Evolutionary conservation across 331 rosid genomes (phyloP), one percentile per base, ranked within the genome.

Genomic region (Acacia pycnantha): DNA sequence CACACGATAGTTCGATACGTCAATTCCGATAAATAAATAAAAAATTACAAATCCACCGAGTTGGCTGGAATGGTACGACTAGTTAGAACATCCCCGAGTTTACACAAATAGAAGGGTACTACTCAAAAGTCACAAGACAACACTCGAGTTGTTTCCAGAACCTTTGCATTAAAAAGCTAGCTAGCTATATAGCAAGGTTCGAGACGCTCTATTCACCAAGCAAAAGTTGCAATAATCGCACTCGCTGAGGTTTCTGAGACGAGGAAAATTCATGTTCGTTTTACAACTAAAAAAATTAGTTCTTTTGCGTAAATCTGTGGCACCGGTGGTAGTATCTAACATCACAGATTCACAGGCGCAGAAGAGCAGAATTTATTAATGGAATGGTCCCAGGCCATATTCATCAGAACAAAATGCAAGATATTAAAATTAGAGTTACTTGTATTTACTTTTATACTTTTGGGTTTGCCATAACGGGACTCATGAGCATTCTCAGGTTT

Each of bases 401-500:
- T 73, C 65, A 66, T 22, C 15, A 41, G 6, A 16, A 22, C 19
- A 22, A 56, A 76, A 22, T 5, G 77, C 21, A 29, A 73, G 54
- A 71, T 2, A 31, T 31, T 31, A 31, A 66, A 85, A 79, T 1
- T 37, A 4, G 48, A 50, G 2, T 59, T 59, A 59, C 66, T 50
- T 16, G 16, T 13, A 47, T 51, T 50, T 50, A 11, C 8, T 37
- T 68, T 44, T 44, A 41, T 70, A 12, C 66, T 59, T 68, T 68
- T 62, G 58, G 16, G 41, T 64, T 70, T 31, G 35, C 68, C 81
- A 70, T 83, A 73, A 77, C 82, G 81, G 51, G 68, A 27, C 75
- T 85, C 90, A 78, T 80, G 86, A 73, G 73, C 54, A 31, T 27
- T 43, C 83, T 62, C 66, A 77, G 11, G 53, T 27, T 69, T 46